Conservation (phyloP, 73 alveolate genomes). For the Effrenium voratum region DNA sequence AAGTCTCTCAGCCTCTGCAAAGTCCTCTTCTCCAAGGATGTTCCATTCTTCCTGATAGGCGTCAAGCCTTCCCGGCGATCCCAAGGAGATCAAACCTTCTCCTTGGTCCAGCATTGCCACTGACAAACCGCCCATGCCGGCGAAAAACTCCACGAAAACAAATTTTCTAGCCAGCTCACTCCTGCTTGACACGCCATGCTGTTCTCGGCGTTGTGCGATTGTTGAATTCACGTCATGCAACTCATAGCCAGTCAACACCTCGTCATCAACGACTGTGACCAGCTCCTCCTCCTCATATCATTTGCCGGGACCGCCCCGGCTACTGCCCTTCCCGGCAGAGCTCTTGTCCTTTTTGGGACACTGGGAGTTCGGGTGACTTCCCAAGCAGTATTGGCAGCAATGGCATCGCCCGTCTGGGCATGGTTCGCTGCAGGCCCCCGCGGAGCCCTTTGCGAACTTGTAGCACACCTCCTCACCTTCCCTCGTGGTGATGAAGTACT, state of each 20-base stretch:
- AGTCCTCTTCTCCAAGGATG: background rate
- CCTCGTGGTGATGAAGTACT: background rate
- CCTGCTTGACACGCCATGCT: background rate
- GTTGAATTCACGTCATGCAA: background rate
- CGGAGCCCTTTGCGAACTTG: background rate
- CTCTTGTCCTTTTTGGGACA: background rate
- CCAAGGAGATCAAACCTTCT: background rate
- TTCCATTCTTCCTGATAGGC: background rate
- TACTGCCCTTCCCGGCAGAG: background rate
- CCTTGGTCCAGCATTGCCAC: background rate
- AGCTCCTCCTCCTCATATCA: background rate
- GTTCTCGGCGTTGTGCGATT: too few species aligned
- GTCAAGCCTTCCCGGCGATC: background rate
- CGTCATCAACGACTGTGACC: background rate
- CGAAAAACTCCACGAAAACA: background rate
- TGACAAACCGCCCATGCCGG: background rate
- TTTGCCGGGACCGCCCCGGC: background rate
- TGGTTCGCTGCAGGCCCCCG: constrained; percentile 13
- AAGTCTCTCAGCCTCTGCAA: background rate
- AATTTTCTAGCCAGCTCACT: background rate
- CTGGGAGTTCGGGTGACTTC: background rate
- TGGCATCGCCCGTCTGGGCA: background rate
- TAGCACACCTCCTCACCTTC: constrained; percentile 8
- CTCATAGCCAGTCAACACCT: background rate
- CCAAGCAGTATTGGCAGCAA: background rate